Percentiles rank a stretch among this genome's conserved stretches.
These are phyloP conservation scores for Somion occarium DNA, from an alignment of 1,284 basidiomycete species.

Conservation along the genomic window DNA sequence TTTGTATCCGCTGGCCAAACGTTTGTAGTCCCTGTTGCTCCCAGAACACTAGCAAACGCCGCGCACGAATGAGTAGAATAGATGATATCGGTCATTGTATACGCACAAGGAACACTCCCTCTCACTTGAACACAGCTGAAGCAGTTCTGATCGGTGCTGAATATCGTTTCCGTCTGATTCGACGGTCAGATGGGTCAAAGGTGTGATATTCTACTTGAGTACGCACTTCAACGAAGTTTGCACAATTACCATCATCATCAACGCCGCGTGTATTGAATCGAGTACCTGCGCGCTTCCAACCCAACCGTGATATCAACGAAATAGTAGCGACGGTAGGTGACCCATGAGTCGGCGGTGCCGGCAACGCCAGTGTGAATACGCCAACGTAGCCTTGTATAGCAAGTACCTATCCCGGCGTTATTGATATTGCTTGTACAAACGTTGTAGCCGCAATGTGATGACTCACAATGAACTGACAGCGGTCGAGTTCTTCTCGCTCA, in stretches of 20 bases:
- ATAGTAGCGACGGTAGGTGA: slow-evolving; percentile 64
- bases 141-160: slow-evolving; percentile 79
- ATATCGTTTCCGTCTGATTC: slow-evolving; percentile 81
- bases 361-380: slow-evolving; percentile 63
- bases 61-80: slow-evolving; percentile 7
- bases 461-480: slow-evolving; percentile 77
- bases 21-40: slow-evolving; percentile 93
- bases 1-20: slow-evolving; percentile 87
- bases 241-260: slow-evolving; percentile 96
- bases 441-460: neutral
- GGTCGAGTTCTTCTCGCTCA: slow-evolving; percentile 70
- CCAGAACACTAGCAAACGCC: slow-evolving; percentile 77
- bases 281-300: slow-evolving; percentile 95
- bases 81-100: no score
- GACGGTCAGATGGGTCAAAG: neutral
- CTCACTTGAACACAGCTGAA: slow-evolving; percentile 92
- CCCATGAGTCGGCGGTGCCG: slow-evolving; percentile 69
- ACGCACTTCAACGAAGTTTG: slow-evolving; percentile 92
- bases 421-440: neutral
- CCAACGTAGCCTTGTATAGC: slow-evolving; percentile 94
- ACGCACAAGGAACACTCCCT: slow-evolving; percentile 87
- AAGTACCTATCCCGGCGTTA: slow-evolving; percentile 48
- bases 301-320: slow-evolving; percentile 80
- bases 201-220: slow-evolving; percentile 3
- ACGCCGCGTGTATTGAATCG: slow-evolving; percentile 97